Conservation (phyloP, 2,329 filamentous ascomycete species). For the Diaporthe nobilis region DNA sequence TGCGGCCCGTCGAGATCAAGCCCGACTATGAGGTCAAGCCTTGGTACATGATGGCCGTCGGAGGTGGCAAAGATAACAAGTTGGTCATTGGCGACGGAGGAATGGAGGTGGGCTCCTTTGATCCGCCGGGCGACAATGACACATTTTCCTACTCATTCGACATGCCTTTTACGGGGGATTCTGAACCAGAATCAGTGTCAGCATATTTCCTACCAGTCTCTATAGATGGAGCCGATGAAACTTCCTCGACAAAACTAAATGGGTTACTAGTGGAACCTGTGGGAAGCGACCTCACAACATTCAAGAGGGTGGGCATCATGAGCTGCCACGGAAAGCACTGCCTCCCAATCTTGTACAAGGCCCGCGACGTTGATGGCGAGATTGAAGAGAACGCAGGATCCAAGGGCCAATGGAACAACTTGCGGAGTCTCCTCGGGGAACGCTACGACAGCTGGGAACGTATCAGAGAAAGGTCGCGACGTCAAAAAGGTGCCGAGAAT, state of each 20-base stretch:
- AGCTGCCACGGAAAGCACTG: neutral
- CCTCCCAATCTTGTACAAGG: neutral
- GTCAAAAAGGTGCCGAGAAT: neutral
- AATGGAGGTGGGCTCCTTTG: neutral
- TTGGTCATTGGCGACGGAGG: neutral
- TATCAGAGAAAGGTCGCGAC: neutral
- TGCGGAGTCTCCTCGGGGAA: neutral
- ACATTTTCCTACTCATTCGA: neutral
- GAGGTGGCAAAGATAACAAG: neutral
- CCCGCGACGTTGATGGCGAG: neutral
- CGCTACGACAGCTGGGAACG: neutral
- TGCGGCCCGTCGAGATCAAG: neutral
- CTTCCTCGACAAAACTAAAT: neutral
- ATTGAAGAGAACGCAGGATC: neutral
- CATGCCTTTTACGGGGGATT: neutral
- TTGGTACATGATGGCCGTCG: constrained; percentile 15
- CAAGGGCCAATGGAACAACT: neutral
- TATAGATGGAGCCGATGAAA: neutral
- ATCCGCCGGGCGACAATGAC: neutral
- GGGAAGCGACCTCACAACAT: neutral
- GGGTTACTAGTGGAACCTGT: constrained; percentile 2
- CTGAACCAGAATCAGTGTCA: neutral
- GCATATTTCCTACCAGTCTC: neutral
- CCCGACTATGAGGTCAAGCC: constrained; percentile 11
- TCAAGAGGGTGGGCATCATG: neutral